phyloP scores from a whole-genome alignment of 306 rosid genomes.

The Herpetospermum pedunculosum region DNA sequence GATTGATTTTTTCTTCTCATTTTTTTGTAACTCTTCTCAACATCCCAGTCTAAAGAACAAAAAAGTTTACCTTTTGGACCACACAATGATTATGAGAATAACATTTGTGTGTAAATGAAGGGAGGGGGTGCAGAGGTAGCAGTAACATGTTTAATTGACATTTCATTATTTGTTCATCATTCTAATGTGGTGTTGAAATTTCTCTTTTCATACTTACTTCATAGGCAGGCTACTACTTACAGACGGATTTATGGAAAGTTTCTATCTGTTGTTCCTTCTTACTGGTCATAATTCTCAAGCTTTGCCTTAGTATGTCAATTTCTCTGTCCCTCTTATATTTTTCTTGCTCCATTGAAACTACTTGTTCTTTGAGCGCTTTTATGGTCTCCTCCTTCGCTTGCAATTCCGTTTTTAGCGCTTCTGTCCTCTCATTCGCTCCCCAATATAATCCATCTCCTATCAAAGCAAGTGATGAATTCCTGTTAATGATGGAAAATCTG shows the following conservation, averaged over 20 bases:
- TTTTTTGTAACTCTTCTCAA: background rate
- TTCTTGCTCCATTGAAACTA: conserved; percentile 47
- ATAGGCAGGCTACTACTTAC: conserved; percentile 9
- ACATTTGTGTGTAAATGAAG: background rate
- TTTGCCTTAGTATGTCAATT: conserved; percentile 78
- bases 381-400: conserved; percentile 56
- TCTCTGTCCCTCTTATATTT: conserved; percentile 51
- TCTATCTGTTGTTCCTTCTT: conserved; percentile 28
- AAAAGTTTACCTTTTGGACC: background rate
- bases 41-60: background rate
- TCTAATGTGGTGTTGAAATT: background rate
- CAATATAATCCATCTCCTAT: conserved; percentile 49
- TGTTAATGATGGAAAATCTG: background rate
- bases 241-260: conserved; percentile 24
- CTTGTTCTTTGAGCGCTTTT: conserved; percentile 24
- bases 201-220: background rate
- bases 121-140: background rate
- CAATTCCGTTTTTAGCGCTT: conserved; percentile 43
- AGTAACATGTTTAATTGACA: background rate
- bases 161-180: background rate
- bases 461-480: background rate
- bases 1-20: background rate
- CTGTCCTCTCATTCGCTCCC: conserved; percentile 66
- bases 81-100: background rate
- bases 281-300: conserved; percentile 62